Evolutionary conservation across 345 rosid genomes (phyloP).

Genomic region (Aquilaria yunnanensis): DNA sequence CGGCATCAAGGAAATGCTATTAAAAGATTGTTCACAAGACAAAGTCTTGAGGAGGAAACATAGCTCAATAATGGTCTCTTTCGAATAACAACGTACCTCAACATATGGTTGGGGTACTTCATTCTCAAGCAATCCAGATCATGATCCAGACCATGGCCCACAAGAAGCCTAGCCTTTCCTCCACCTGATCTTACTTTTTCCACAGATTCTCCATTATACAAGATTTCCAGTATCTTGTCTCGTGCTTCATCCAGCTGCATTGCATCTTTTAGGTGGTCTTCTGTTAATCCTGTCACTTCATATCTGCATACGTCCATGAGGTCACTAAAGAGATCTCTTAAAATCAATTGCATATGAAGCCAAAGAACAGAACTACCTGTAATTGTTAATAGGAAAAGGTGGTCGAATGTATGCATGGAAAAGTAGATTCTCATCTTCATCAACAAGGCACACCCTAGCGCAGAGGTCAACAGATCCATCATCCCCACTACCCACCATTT

Average conservation of each 20-base stretch:
- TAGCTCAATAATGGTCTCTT: no score
- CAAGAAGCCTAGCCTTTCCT: constrained; percentile 56
- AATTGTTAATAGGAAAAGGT: constrained; percentile 43
- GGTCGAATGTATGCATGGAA: constrained; percentile 56
- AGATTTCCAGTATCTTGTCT: constrained; percentile 31
- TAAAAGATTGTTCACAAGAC: not conserved
- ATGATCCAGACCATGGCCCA: constrained; percentile 59
- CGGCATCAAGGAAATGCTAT: no score
- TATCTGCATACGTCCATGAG: constrained; percentile 27
- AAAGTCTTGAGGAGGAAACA: no score
- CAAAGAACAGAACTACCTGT: constrained; percentile 32
- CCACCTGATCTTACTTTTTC: constrained; percentile 28
- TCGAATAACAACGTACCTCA: constrained; percentile 35
- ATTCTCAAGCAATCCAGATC: constrained; percentile 62
- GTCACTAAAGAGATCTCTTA: not conserved
- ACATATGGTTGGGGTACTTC: constrained; percentile 48
- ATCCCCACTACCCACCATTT: constrained; percentile 72
- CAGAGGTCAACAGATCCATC: constrained; percentile 54
- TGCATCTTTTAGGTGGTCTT: constrained; percentile 55
- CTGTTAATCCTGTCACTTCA: constrained; percentile 62
- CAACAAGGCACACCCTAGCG: constrained; percentile 64
- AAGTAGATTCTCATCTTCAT: constrained; percentile 60
- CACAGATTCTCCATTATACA: constrained; percentile 43
- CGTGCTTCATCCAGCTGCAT: constrained; percentile 46
- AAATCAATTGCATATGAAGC: not conserved